Conservation (phyloP, 176 grass and related monocot species). For the Rhipidocladum racemiflorum region DNA sequence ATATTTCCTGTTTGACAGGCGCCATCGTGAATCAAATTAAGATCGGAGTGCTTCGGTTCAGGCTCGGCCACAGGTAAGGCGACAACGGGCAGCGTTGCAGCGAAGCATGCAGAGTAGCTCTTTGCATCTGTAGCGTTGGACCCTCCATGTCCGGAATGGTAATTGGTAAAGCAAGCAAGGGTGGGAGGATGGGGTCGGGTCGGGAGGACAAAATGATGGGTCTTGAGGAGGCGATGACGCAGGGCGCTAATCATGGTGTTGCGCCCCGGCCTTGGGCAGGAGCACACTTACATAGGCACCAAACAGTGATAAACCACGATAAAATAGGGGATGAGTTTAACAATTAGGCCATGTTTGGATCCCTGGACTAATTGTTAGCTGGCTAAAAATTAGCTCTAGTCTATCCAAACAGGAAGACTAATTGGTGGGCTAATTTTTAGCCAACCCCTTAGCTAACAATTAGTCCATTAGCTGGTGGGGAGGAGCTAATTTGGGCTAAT, state of each 20-base stretch:
- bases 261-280: neutral
- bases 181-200: neutral
- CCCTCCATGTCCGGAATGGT: slow-evolving; percentile 14
- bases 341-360: too few species aligned
- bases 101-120: neutral
- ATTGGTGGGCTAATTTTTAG: too few species aligned
- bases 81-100: neutral
- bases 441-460: too few species aligned
- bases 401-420: too few species aligned
- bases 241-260: slow-evolving; percentile 54
- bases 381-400: too few species aligned
- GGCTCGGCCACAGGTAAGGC: neutral
- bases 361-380: too few species aligned
- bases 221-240: slow-evolving; percentile 44
- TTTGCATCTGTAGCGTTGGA: neutral
- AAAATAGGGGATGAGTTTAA: too few species aligned
- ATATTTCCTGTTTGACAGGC: neutral
- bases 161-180: neutral
- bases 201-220: slow-evolving; percentile 67
- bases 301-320: too few species aligned
- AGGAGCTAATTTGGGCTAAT: too few species aligned
- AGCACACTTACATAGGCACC: slow-evolving; percentile 25
- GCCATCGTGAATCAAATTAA: neutral
- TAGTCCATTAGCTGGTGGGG: too few species aligned
- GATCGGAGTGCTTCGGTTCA: neutral